Evolutionary conservation across 352 stramenopile species (phyloP), one percentile per base, ranked within the genome.

Genomic region (Phytopythium litorale): DNA sequence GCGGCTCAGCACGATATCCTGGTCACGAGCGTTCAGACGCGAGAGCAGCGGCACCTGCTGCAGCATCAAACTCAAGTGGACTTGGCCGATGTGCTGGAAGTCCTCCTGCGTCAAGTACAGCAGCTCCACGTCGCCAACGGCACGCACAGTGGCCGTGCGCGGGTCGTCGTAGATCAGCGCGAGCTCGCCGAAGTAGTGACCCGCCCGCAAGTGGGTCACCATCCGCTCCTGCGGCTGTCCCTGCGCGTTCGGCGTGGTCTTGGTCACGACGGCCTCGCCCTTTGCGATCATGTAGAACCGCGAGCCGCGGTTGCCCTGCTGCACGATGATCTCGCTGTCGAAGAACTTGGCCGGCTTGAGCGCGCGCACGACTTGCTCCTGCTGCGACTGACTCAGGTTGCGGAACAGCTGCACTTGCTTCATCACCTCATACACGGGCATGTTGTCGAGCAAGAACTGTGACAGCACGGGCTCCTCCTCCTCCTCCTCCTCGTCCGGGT

Each of bases 141-240:
- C 83, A 9, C 81, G 80, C 13, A 95, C 84, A 11, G 87, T 93
- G 8, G 87, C 84, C 4, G 83, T 92, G 19, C 91, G 88, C 13
- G 88, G 88, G 64, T 98, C 90, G 57, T 96, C 84, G 62, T 97
- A 93, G 58, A 98, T 95, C 28, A 98, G 74, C 6, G 93, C 90
- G 13, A 95, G 71, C 66, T 98, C 93, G 12, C 93, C 93, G 70
- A 98, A 98, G 74, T 97, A 98, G 57, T 95, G 87, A 4, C 92
- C 89, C n/a, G 86, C 87, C 57, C 96, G 83, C 53, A 97, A 56
- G 63, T 96, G 83, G 52, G 89, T 97, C 38, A 97, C 73, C 87
- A 96, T 93, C 30, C 84, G 81, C 37, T 96, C 87, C 55, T 89
- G 76, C 2, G 84, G 79, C 9, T 79, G 65, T 30, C 63, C 68